phyloP scores from a whole-genome alignment of 371 early-diverging fungal species.

The Mucor racemosus region DNA sequence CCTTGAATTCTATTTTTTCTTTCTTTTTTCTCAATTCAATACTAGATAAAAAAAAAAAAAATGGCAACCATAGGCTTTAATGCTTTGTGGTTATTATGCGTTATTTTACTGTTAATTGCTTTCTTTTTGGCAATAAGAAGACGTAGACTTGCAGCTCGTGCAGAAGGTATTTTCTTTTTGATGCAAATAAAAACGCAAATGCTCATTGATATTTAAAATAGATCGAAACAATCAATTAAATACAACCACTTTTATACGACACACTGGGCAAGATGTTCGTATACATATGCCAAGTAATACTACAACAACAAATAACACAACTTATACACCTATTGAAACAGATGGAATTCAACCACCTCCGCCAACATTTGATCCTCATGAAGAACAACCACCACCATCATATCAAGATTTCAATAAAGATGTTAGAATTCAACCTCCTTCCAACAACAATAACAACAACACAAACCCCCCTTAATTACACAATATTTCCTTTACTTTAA shows the following conservation, averaged over 20 bases:
- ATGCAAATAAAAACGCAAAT: background rate
- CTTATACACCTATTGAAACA: background rate
- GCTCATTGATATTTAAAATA: background rate
- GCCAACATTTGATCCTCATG: conserved; percentile 6
- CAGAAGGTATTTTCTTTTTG: background rate
- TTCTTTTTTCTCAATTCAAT: conserved; percentile 1
- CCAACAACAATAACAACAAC: conserved; percentile 9
- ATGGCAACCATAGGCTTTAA: conserved; percentile 11
- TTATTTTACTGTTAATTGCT: conserved; percentile 19
- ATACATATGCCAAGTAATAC: conserved; percentile 5
- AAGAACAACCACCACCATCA: conserved; percentile 31
- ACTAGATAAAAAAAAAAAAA: background rate
- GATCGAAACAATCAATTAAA: background rate
- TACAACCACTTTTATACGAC: background rate
- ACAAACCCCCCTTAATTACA: background rate
- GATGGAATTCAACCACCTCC: conserved; percentile 5
- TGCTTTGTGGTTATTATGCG: conserved; percentile 25
- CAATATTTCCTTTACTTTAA: background rate
- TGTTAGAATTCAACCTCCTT: conserved; percentile 14
- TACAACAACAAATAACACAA: background rate
- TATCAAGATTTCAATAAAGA: conserved; percentile 37
- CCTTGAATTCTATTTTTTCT: conserved; percentile 11
- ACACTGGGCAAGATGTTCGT: conserved; percentile 10
- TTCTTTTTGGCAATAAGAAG: conserved; percentile 22
- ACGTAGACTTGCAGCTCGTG: conserved; percentile 10